Percentiles rank a stretch among this genome's conserved stretches.
phyloP scores from a whole-genome alignment of 2,329 filamentous ascomycete genomes.

The Penicillium crustosum region DNA sequence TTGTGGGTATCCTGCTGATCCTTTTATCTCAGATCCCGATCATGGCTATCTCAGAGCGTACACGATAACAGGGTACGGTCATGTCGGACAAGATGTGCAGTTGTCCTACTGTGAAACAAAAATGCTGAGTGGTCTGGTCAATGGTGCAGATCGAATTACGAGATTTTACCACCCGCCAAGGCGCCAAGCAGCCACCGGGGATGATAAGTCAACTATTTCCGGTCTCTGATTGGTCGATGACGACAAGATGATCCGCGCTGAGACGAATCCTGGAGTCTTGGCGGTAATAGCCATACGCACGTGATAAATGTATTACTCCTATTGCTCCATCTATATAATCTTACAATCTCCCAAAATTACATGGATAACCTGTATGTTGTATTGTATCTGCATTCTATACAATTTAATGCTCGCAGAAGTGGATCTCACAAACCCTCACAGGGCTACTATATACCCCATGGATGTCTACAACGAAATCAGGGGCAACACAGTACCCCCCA shows the following conservation, averaged over 20 bases:
- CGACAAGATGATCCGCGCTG: slow-evolving; percentile 9
- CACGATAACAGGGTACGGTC: not conserved
- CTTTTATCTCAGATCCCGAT: not conserved
- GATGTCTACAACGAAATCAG: not conserved
- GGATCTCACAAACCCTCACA: not conserved
- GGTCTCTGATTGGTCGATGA: slow-evolving; percentile 15
- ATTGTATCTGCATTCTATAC: not conserved
- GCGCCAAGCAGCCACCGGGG: slow-evolving; percentile 18
- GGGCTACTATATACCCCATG: not conserved
- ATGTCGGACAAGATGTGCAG: slow-evolving; percentile 6
- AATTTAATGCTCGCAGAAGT: not conserved
- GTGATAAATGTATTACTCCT: slow-evolving; percentile 8
- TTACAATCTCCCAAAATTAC: not conserved
- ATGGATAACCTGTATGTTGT: not conserved
- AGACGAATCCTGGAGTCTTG: slow-evolving; percentile 16
- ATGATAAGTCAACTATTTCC: not conserved
- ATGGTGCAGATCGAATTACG: slow-evolving; percentile 12
- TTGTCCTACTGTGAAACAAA: not conserved
- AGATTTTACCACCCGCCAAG: slow-evolving; percentile 27
- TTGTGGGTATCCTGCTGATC: not conserved
- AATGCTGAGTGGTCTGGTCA: slow-evolving; percentile 10
- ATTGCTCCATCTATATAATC: not conserved
- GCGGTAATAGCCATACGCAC: slow-evolving; percentile 13
- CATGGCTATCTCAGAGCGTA: not conserved
- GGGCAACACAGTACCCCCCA: not conserved